These are phyloP conservation scores for Debaryomycetaceae sp. DNA, from an alignment of 1,139 yeast species.

Conservation along the genomic window DNA sequence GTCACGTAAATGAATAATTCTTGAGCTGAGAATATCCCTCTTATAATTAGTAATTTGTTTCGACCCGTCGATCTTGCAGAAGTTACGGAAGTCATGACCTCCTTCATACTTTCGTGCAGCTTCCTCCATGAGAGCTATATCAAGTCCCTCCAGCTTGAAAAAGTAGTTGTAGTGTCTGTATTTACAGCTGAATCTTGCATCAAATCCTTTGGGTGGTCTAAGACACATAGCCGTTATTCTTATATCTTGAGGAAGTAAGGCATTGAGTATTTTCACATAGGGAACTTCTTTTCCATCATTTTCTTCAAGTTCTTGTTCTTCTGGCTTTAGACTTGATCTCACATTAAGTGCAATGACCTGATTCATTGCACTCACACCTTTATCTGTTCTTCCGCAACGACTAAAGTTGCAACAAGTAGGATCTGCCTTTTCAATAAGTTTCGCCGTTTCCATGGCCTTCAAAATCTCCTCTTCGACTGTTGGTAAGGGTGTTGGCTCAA, in stretches of 20 bases:
- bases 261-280: slow-evolving; percentile 71
- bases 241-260: slow-evolving; percentile 76
- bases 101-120: slow-evolving; percentile 73
- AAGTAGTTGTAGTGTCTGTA: slow-evolving; percentile 83
- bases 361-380: slow-evolving; percentile 95
- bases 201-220: slow-evolving; percentile 78
- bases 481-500: slow-evolving; percentile 70
- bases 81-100: slow-evolving; percentile 87
- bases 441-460: slow-evolving; percentile 66
- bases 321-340: slow-evolving; percentile 58
- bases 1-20: slow-evolving; percentile 41
- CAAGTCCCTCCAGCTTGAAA: slow-evolving; percentile 53
- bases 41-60: slow-evolving; percentile 80
- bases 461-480: slow-evolving; percentile 82
- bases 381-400: slow-evolving; percentile 95
- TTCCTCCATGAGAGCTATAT: slow-evolving; percentile 61
- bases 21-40: slow-evolving; percentile 54
- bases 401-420: slow-evolving; percentile 71
- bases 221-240: slow-evolving; percentile 78
- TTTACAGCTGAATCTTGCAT: slow-evolving; percentile 88
- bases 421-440: slow-evolving; percentile 57
- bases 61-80: slow-evolving; percentile 90
- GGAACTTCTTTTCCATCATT: slow-evolving; percentile 71
- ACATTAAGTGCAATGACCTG: slow-evolving; percentile 84
- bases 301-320: slow-evolving; percentile 54